phyloP scores from a whole-genome alignment of 805 yeast species.

The Zygoascus flipseniorum region DNA sequence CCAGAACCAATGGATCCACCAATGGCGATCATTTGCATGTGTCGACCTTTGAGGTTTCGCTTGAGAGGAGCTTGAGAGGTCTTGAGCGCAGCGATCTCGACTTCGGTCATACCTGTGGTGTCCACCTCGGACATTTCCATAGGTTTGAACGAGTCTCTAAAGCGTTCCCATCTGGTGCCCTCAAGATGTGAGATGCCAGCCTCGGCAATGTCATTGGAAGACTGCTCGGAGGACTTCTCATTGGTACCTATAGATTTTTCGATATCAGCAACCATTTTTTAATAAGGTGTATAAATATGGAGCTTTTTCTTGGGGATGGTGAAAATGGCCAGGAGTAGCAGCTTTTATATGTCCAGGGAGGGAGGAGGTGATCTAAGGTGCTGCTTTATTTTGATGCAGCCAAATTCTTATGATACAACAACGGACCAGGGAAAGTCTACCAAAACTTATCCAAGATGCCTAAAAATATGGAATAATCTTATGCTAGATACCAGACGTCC shows the following conservation, averaged over 20 bases:
- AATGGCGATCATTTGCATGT: slow-evolving; percentile 56
- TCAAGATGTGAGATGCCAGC: background rate
- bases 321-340: background rate
- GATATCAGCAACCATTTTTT: background rate
- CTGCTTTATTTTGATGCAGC: background rate
- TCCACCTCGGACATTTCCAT: slow-evolving; percentile 33
- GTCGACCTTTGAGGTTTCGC: slow-evolving; percentile 32
- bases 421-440: background rate
- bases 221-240: background rate
- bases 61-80: slow-evolving; percentile 51
- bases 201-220: background rate
- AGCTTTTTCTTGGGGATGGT: background rate
- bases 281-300: background rate
- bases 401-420: background rate
- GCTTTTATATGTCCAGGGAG: background rate
- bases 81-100: slow-evolving; percentile 30
- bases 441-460: background rate
- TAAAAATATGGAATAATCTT: no score
- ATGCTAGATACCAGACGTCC: background rate
- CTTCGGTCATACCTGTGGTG: slow-evolving; percentile 24
- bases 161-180: slow-evolving; percentile 18
- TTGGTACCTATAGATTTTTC: background rate
- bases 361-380: background rate
- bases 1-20: slow-evolving; percentile 85
- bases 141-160: slow-evolving; percentile 37